These are phyloP conservation scores for Starmera stellimalicola DNA, from an alignment of 1,139 yeast genomes.

Conservation along the genomic window DNA sequence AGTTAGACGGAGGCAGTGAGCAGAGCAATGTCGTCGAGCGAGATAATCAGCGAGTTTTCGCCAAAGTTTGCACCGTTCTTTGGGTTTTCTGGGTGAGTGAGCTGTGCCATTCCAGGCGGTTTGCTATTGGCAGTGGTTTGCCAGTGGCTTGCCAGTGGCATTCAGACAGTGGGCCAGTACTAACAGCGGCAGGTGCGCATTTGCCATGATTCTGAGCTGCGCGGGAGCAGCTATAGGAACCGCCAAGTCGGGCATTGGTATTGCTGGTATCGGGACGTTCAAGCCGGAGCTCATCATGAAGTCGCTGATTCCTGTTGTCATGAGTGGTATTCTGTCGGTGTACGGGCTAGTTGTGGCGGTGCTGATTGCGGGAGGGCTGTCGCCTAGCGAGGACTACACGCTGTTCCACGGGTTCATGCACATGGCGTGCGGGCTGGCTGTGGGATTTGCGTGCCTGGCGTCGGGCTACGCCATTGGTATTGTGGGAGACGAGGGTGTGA, in stretches of 20 bases:
- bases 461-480: slow-evolving; percentile 98
- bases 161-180: no score
- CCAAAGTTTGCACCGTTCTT: slow-evolving; percentile 92
- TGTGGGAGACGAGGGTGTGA: slow-evolving; percentile 98
- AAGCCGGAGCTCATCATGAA: slow-evolving; percentile 79
- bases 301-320: slow-evolving; percentile 86
- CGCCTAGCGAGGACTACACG: slow-evolving; percentile 69
- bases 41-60: slow-evolving; percentile 44
- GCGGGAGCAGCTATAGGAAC: slow-evolving; percentile 98
- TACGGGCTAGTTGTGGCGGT: slow-evolving; percentile 96
- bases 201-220: slow-evolving; percentile 83
- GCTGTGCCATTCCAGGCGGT: no score
- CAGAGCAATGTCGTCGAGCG: no score
- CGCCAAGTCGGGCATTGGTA: slow-evolving; percentile 97
- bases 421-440: slow-evolving; percentile 89
- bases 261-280: slow-evolving; percentile 80
- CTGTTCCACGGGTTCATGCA: slow-evolving; percentile 95
- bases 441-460: slow-evolving; percentile 93
- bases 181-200: slow-evolving; percentile 48
- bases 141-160: no score
- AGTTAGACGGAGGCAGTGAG: no score
- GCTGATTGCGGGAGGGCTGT: slow-evolving; percentile 84
- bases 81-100: slow-evolving; percentile 76
- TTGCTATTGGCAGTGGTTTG: no score
- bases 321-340: slow-evolving; percentile 96